Percentiles rank a stretch among this genome's conserved stretches.
Evolutionary conservation across 176 grass and related monocot genomes (phyloP).

Genomic region (Oryza meyeriana): DNA sequence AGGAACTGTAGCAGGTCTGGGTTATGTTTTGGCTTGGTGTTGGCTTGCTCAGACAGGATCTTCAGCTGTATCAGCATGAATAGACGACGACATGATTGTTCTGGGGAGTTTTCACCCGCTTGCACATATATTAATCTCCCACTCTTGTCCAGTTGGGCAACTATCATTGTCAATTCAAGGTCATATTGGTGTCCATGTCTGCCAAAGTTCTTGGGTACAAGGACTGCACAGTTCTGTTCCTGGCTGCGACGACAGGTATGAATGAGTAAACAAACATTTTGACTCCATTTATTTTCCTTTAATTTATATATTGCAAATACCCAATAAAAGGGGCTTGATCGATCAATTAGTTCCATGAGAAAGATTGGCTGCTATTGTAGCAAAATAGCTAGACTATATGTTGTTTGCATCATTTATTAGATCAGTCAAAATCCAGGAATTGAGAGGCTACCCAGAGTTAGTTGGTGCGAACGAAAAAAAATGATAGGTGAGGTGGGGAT

Average conservation of each 20-base stretch:
- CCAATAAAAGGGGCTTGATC: neutral
- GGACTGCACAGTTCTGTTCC: neutral
- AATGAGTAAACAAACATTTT: neutral
- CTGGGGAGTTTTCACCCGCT: neutral
- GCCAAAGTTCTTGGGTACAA: slow-evolving; percentile 24
- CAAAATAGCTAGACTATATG: neutral
- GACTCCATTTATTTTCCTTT: neutral
- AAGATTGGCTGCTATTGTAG: neutral
- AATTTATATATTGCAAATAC: neutral
- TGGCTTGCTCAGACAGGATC: slow-evolving; percentile 40
- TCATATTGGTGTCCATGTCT: slow-evolving; percentile 24
- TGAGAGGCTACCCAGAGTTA: neutral
- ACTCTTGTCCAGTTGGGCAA: neutral
- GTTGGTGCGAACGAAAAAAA: neutral
- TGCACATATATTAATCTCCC: neutral
- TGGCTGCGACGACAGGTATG: neutral
- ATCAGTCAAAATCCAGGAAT: neutral
- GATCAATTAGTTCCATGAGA: neutral
- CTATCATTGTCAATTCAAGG: slow-evolving; percentile 15
- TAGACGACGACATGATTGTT: slow-evolving; percentile 43
- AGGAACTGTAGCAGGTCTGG: neutral
- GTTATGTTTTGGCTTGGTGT: slow-evolving; percentile 1
- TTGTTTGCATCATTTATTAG: neutral
- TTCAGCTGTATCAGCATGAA: slow-evolving; percentile 25
- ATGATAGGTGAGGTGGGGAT: neutral